phyloP scores from a whole-genome alignment of 352 stramenopile species.

The Albugo candida region DNA sequence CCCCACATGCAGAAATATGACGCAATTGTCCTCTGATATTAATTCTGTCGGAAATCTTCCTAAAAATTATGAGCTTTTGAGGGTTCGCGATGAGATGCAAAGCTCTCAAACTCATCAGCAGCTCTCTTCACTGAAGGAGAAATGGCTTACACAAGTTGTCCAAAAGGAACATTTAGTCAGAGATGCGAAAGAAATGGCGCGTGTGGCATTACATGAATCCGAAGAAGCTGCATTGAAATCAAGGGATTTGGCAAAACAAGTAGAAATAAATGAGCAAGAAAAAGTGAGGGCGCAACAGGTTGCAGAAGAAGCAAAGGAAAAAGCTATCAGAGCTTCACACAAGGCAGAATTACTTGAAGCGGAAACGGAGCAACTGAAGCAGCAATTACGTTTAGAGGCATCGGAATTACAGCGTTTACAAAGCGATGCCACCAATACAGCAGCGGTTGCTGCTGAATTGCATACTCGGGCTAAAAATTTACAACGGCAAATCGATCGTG shows the following conservation, averaged over 20 bases:
- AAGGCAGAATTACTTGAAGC: slow-evolving; percentile 48
- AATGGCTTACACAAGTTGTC: slow-evolving; percentile 34
- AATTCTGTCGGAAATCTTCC: slow-evolving; percentile 32
- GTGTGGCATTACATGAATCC: slow-evolving; percentile 48
- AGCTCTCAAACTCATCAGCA: slow-evolving; percentile 44
- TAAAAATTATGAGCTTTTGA: slow-evolving; percentile 73
- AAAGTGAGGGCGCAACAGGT: slow-evolving; percentile 47
- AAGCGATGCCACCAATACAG: slow-evolving; percentile 41
- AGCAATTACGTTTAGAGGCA: slow-evolving; percentile 47
- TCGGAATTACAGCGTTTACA: slow-evolving; percentile 48
- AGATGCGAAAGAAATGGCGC: slow-evolving; percentile 54
- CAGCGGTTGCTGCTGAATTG: slow-evolving; percentile 41
- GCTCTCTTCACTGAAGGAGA: slow-evolving; percentile 21
- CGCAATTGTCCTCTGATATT: slow-evolving; percentile 16
- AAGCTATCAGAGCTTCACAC: slow-evolving; percentile 34
- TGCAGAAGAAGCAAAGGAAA: slow-evolving; percentile 36
- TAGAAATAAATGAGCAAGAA: slow-evolving; percentile 72
- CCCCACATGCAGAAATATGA: slow-evolving; percentile 45
- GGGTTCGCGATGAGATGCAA: slow-evolving; percentile 59
- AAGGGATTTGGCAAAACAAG: slow-evolving; percentile 44
- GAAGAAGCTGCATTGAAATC: slow-evolving; percentile 46
- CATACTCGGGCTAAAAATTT: slow-evolving; percentile 44
- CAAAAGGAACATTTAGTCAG: slow-evolving; percentile 51
- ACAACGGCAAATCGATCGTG: slow-evolving; percentile 56
- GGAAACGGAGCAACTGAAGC: slow-evolving; percentile 57